phyloP scores from a whole-genome alignment of 2,329 filamentous ascomycete species.

The Elsinoe batatas region DNA sequence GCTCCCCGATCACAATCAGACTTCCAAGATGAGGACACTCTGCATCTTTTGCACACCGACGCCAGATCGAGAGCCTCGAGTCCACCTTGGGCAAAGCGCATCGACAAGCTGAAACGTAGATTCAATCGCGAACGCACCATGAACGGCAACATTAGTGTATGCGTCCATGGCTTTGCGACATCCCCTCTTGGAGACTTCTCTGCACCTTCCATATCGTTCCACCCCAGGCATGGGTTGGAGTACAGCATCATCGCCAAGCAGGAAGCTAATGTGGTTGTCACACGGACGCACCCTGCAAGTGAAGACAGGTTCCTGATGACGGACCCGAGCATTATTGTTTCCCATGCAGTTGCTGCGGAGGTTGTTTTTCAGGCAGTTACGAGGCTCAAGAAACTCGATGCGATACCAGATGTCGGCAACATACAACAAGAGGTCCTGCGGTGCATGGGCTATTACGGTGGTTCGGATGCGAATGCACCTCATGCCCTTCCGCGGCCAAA shows the following conservation, averaged over 20 bases:
- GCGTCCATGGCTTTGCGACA: conserved; percentile 44
- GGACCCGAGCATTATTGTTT: background rate
- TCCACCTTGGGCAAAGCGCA: background rate
- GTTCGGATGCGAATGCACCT: background rate
- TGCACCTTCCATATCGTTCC: conserved; percentile 42
- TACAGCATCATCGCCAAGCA: conserved; percentile 43
- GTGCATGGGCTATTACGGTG: background rate
- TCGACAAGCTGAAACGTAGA: background rate
- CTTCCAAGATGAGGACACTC: background rate
- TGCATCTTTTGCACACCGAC: background rate
- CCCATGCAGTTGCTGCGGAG: background rate
- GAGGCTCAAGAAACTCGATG: background rate
- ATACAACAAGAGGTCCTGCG: background rate
- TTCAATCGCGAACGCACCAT: conserved; percentile 44
- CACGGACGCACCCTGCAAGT: conserved; percentile 4
- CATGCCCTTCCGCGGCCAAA: background rate
- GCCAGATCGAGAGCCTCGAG: no score
- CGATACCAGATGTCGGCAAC: background rate
- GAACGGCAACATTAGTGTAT: conserved; percentile 39
- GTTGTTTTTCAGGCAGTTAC: background rate
- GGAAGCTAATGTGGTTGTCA: conserved; percentile 18
- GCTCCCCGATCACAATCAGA: background rate
- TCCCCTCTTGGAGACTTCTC: conserved; percentile 39
- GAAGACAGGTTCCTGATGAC: background rate
- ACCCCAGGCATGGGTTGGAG: conserved; percentile 49